Evolutionary conservation across 2,329 filamentous ascomycete genomes (phyloP), one percentile per base, ranked within the genome.

Genomic region (Microsporum ferrugineum): DNA sequence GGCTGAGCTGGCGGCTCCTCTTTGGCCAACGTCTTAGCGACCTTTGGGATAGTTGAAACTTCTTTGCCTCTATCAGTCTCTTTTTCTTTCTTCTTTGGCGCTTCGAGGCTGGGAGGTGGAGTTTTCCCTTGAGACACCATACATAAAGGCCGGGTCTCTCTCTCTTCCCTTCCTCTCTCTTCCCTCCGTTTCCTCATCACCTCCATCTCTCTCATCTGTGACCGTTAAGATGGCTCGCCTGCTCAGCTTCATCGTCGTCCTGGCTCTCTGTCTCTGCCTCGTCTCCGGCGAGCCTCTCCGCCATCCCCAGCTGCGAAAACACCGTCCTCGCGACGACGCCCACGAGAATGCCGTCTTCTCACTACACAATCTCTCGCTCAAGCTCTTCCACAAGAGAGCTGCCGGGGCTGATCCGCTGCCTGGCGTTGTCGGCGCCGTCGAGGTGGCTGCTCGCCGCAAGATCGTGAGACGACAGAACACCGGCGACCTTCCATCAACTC

Each of bases 381-480:
- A 57, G 34, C 59, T 64, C 60, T 62, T 57, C 34, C 38, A 33
- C 51, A 56, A 57, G 55, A 14, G 58, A 51, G 57, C 55, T n/a
- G 47, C 58, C 17, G 41, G 45, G 59, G 41, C 39, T 12, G 60
- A 62, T 5, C 60, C 45, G 0, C 43, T 57, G 10, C 55, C 41
- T 17, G 47, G 59, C 47, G 63, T 58, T 33, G 61, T 39, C 23
- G 57, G 29, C 5, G 41, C 33, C 41, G 53, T 49, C 27, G 59
- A 60, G 49, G 43, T 36, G 43, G 60, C 59, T 29, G 55, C 36
- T 33, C 63, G 63, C n/a, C 61, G 59, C 31, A 45, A 63, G 29
- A 33, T 63, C 55, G 55, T 63, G 59, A 60, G 63, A 34, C 12
- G 63, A 12, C 63, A 64, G 39, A 56, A 57, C 27, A 62, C 59